Base-by-base conservation (phyloP, 2,329 filamentous ascomycete genomes). In the Neonectria magnoliae region DNA sequence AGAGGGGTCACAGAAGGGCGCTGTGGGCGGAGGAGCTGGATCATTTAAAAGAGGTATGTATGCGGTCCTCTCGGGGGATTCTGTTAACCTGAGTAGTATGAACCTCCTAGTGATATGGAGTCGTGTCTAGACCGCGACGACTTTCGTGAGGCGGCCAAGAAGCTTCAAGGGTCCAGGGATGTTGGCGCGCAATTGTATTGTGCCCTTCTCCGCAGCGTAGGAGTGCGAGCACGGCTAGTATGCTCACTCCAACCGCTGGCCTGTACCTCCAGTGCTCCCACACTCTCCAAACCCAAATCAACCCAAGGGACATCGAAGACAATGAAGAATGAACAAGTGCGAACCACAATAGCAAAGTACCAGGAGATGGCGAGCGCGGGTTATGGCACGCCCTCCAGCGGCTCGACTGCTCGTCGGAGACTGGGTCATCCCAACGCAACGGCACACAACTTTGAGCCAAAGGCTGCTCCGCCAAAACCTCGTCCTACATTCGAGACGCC, bases 161-260 rank as follows among this genome's bases (percentile, higher is more conserved):
- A 81, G 5, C 79, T 97, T 18, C 83, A 89, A 68, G 97, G 95
- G 0, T 98, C 95, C 9, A 88, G 94, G 68, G 96, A 99, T 77
- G 85, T 97, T 10, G 96, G 94, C 1, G 92, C 93, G 2, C 94
- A 98, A 76, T 78, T 99, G 0, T 97, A 97, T 73, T 98, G 96
- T 77, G 92, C 94, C 3, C 79, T 98, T 33, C 84, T 99, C 4
- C 90, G 96, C 18, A 88, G 89, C n/a, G 88, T 87, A n/a, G 94
- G 93, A 3, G 88, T 98, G 7, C 89, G 93, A 67, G 85, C 93
- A 5, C 87, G 96, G 13, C 84, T 99, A 5, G 92, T 98, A 0
- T 98, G 94, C 77, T 99, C 96, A 5, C 81, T 99, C 4, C 96
- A 99, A 70, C 88, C 91, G 1, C 83, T 99, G 1, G 85, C 92